A percentile compares a stretch with the other conserved stretches of the same genome.
Conservation (phyloP, 2,329 filamentous ascomycete genomes). For the Penicillium sp. region DNA sequence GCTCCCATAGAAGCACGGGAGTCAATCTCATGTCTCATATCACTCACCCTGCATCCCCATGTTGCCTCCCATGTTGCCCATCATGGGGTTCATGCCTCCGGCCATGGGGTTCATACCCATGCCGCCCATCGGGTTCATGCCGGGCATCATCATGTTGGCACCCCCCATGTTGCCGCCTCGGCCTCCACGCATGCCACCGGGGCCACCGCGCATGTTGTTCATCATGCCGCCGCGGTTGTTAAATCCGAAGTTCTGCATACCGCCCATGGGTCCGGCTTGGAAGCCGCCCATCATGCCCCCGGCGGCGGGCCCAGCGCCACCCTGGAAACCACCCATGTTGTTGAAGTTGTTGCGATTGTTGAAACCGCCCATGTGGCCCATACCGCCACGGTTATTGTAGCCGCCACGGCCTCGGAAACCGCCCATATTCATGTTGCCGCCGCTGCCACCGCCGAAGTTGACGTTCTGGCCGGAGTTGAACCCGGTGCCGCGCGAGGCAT, state of each 20-base stretch:
- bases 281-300: constrained; percentile 52
- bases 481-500: constrained; percentile 58
- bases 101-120: constrained; percentile 58
- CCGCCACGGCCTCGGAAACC: constrained; percentile 57
- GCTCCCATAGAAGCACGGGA: no score
- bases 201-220: constrained; percentile 55
- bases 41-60: constrained; percentile 54
- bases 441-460: constrained; percentile 47
- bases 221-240: constrained; percentile 58
- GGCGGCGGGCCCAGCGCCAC: constrained; percentile 44
- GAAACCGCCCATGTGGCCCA: constrained; percentile 24
- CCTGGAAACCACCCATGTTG: constrained; percentile 55
- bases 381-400: constrained; percentile 47
- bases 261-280: constrained; percentile 48
- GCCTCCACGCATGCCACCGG: constrained; percentile 59
- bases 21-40: constrained; percentile 4
- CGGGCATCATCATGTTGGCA: constrained; percentile 57
- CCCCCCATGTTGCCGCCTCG: constrained; percentile 61
- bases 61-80: constrained; percentile 49
- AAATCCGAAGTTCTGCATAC: constrained; percentile 54
- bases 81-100: constrained; percentile 62
- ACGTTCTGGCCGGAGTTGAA: constrained; percentile 47
- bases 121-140: constrained; percentile 54
- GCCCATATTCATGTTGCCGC: constrained; percentile 44
- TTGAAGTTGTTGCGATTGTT: constrained; percentile 26